Base-by-base conservation (phyloP, 352 stramenopile species). In the Phytophthora sp. region DNA sequence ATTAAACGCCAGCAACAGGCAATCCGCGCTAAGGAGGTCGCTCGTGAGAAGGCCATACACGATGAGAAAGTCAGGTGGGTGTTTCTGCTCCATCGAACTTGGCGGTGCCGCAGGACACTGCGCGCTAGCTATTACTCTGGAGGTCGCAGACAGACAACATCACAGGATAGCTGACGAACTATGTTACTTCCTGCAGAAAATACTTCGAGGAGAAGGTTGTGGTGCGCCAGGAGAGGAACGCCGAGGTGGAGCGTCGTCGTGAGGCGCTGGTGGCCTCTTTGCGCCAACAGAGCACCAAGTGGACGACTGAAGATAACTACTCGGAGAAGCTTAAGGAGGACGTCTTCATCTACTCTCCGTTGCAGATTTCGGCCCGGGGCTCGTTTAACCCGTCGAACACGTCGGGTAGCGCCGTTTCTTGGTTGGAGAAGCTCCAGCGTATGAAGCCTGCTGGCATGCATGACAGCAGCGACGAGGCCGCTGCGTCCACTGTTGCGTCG, bases 1-100 rank as follows among this genome's bases (percentile, higher is more conserved):
- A 89, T 93, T 66, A 95, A 95, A 79, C 85, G 84, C 23, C 85
- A 95, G 73, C 82, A 94, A 70, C 85, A 95, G 74, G 85, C 76
- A 21, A 89, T 94, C 45, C 85, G 87, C 41, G 87, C 87, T 38
- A 80, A 86, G 69, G 87, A 95, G 61, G 85, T 95, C 7, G 85
- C 80, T 57, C 79, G 76, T 27, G 87, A 95, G 74, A 93, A 93
- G 71, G 79, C 77, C 36, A 71, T 83, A 27, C 85, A 95, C 68
- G 85, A 92, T 30, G 87, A 90, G 68, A 78, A 88, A 54, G 82
- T 93, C 64, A 83, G 80, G 76, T 85, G 52, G 47, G 77, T 80
- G n/a, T 9, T 24, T 21, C 0, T 26, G 42, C 11, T 52, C 24
- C 9, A 39, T 39, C 20, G 13, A 27, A 44, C 11, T 24, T 27